Base-by-base conservation (phyloP, 306 rosid species). In the Sicyos edulis region DNA sequence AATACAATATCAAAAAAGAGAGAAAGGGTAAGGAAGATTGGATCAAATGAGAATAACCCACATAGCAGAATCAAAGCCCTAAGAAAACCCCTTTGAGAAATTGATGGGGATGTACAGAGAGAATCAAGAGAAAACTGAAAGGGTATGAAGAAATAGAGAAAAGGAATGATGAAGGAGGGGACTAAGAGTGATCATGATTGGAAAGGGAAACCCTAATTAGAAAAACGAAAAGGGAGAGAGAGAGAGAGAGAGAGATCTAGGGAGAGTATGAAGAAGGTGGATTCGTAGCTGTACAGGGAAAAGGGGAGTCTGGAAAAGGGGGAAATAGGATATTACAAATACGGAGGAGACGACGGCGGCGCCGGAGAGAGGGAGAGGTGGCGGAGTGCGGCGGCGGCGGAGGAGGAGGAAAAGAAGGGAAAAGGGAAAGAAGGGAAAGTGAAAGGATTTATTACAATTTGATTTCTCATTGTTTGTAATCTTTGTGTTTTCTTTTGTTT, bases 1-100 rank as follows among this genome's bases (percentile, higher is more conserved):
- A 26, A 75, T 4, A 11, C 4, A 64, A 11, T 37, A 66, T 44
- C 13, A 47, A 66, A 19, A 45, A 32, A 66, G 55, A 45, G 6
- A 0, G 4, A 32, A 32, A 32, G 37, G 32, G 56, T 7, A 16
- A 34, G 68, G 8, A 5, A 14, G 57, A 73, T 21, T 73, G n/a
- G 68, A 58, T 58, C 37, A 13, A 20, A 45, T 10, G 47, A 73
- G 42, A 68, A 21, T 6, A 68, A 68, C 37, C 58, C 57, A 24
- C 73, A 68, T 50, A 50, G 73, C 19, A 68, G 10, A 68, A 49
- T 8, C 40, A 68, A 68, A 50, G 20, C 72, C 72, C 72, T 67
- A 21, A 40, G 56, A 67, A 67, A 67, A 47, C 72, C 56, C 56
- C 53, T 26, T 59, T 59, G 22, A 57, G 8, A 15, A 65, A 42